These are phyloP conservation scores for Canavalia ensiformis DNA, from an alignment of 306 rosid genomes.

Conservation along the genomic window DNA sequence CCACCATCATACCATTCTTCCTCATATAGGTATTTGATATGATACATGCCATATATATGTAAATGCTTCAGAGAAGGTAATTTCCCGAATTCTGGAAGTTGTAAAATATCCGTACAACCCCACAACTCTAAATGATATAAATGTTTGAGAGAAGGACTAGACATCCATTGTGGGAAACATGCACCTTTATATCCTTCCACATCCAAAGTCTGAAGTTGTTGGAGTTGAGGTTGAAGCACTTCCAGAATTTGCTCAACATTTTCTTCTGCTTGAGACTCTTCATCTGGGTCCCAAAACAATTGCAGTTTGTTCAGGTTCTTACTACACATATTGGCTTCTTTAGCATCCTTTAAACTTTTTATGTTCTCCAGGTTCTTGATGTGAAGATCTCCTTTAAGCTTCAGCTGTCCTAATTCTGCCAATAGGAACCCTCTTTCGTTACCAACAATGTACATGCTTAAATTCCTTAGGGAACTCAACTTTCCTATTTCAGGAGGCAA, in stretches of 20 bases:
- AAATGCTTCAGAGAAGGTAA: not conserved
- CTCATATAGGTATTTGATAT: not conserved
- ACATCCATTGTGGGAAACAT: conserved; percentile 33
- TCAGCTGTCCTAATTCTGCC: conserved; percentile 35
- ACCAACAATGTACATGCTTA: conserved; percentile 30
- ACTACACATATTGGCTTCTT: conserved; percentile 38
- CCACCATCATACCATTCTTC: conserved; percentile 4
- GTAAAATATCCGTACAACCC: not conserved
- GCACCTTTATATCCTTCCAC: not conserved
- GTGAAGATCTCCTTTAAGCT: conserved; percentile 43
- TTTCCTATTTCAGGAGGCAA: conserved; percentile 2
- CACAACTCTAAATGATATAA: not conserved
- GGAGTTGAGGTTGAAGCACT: conserved; percentile 42
- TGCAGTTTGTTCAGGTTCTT: conserved; percentile 8
- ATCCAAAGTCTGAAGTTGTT: not conserved
- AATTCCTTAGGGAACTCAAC: conserved; percentile 30
- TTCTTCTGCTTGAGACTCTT: conserved; percentile 11
- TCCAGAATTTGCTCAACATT: conserved; percentile 39
- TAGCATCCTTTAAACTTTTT: not conserved
- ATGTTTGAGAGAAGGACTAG: not conserved
- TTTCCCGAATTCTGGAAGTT: not conserved
- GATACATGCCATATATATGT: not conserved
- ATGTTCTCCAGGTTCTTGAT: conserved; percentile 42
- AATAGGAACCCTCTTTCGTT: conserved; percentile 29
- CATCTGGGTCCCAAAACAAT: conserved; percentile 38